These are phyloP conservation scores for Calonectria leucothoes DNA, from an alignment of 2,329 filamentous ascomycete genomes.

Conservation along the genomic window DNA sequence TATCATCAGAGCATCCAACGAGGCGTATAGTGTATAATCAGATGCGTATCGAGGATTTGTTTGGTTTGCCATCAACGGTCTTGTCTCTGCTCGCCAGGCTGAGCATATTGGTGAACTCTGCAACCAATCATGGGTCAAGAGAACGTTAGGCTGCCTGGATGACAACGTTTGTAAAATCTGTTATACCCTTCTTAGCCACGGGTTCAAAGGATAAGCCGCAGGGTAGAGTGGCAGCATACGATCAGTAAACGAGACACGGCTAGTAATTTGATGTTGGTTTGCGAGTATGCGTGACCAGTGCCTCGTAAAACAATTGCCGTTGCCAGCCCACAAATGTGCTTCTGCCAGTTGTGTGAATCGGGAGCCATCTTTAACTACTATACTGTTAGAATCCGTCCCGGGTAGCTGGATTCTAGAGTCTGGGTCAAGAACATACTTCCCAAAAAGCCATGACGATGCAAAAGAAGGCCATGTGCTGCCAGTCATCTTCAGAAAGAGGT, in stretches of 20 bases:
- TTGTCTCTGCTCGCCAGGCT: neutral
- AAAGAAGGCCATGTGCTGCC: conserved; percentile 6
- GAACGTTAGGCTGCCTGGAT: neutral
- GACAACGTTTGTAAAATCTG: neutral
- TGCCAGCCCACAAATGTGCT: neutral
- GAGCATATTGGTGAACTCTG: neutral
- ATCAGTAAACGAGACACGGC: neutral
- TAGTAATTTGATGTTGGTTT: neutral
- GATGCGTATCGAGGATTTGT: neutral
- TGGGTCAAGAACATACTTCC: neutral
- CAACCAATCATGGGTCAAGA: neutral
- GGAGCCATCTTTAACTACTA: neutral
- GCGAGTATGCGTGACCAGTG: neutral
- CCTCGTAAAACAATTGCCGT: neutral
- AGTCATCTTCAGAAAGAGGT: neutral
- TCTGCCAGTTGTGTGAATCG: neutral
- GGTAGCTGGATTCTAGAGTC: neutral
- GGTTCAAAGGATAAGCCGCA: too few species aligned
- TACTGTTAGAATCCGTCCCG: neutral
- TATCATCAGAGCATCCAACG: neutral
- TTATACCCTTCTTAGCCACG: neutral
- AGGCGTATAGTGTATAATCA: neutral
- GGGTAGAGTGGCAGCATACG: neutral
- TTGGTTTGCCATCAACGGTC: neutral
- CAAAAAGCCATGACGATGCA: neutral